A percentile compares a stretch with the other conserved stretches of the same genome.
Evolutionary conservation across 2,329 filamentous ascomycete genomes (phyloP).

Genomic region (Trichoderma citrinoviride): DNA sequence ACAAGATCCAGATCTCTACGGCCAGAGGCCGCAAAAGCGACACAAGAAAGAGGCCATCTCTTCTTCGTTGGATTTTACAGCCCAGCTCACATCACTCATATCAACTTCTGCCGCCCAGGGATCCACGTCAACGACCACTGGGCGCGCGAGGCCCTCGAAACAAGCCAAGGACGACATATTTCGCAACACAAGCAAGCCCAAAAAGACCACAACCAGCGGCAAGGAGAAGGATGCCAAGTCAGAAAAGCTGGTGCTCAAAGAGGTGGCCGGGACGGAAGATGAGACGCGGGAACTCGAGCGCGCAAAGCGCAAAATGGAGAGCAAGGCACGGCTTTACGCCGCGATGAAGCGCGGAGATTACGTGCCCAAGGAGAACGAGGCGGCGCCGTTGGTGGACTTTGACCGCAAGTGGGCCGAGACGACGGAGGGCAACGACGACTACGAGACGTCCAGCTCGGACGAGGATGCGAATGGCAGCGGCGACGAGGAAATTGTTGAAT

Average conservation of each 20-base stretch:
- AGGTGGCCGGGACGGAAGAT: constrained; percentile 55
- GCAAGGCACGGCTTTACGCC: constrained; percentile 84
- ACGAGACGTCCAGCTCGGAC: constrained; percentile 46
- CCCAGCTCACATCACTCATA: constrained; percentile 81
- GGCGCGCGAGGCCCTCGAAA: constrained; percentile 47
- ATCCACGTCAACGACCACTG: constrained; percentile 37
- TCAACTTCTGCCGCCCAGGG: constrained; percentile 44
- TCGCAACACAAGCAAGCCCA: constrained; percentile 30
- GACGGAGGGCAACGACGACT: constrained; percentile 57
- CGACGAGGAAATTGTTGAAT: constrained; percentile 69
- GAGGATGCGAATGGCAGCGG: constrained; percentile 43
- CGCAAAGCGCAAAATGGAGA: constrained; percentile 78
- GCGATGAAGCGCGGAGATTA: constrained; percentile 89
- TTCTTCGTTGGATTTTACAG: constrained; percentile 79
- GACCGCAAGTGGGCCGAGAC: constrained; percentile 90
- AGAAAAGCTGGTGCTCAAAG: constrained; percentile 48
- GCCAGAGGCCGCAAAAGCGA: constrained; percentile 67
- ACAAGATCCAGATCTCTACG: constrained; percentile 72
- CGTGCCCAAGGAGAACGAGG: constrained; percentile 62
- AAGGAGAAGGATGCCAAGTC: constrained; percentile 49
- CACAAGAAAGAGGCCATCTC: constrained; percentile 67
- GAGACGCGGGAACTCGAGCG: constrained; percentile 67
- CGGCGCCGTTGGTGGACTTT: constrained; percentile 80
- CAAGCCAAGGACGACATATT: constrained; percentile 49
- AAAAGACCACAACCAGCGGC: constrained; percentile 25